A percentile compares a stretch with the other conserved stretches of the same genome.
Conservation (phyloP, 179 eudicot species). For the Corrigiola litoralis region DNA sequence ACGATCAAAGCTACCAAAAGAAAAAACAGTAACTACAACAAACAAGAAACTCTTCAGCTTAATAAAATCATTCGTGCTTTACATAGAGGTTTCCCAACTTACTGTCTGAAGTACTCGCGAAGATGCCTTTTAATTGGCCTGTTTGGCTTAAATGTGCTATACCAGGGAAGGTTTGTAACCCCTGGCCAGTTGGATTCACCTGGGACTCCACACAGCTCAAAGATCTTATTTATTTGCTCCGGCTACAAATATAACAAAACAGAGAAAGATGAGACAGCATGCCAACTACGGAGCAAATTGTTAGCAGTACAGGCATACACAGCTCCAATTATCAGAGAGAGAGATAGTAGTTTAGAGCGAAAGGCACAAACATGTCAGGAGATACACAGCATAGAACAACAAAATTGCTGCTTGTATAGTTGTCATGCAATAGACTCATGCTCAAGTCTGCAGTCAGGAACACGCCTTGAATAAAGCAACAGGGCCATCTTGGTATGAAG, state of each 20-base stretch:
- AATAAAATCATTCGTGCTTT: not conserved
- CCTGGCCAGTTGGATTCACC: constrained; percentile 95
- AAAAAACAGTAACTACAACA: not conserved
- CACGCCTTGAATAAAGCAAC: not conserved
- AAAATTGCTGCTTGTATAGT: too few relatives aligned
- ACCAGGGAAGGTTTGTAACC: constrained; percentile 86
- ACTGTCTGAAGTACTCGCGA: constrained; percentile 83
- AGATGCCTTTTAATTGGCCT: constrained; percentile 73
- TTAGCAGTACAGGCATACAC: not conserved
- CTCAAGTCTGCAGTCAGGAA: not conserved
- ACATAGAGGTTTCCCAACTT: constrained; percentile 30
- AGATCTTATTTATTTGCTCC: constrained; percentile 85
- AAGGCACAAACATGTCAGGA: not conserved
- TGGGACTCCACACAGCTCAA: constrained; percentile 90
- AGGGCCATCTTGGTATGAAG: not conserved
- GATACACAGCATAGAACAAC: not conserved
- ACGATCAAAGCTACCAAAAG: constrained; percentile 66
- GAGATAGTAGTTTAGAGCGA: not conserved
- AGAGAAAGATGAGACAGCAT: constrained; percentile 2
- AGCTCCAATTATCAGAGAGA: not conserved
- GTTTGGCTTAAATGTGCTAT: constrained; percentile 75
- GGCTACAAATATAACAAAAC: constrained; percentile 45
- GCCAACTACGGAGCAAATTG: not conserved
- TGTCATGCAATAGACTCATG: not conserved
- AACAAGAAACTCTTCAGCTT: not conserved